Base-by-base conservation (phyloP, 345 rosid species). In the Rhodamnia argentea region DNA sequence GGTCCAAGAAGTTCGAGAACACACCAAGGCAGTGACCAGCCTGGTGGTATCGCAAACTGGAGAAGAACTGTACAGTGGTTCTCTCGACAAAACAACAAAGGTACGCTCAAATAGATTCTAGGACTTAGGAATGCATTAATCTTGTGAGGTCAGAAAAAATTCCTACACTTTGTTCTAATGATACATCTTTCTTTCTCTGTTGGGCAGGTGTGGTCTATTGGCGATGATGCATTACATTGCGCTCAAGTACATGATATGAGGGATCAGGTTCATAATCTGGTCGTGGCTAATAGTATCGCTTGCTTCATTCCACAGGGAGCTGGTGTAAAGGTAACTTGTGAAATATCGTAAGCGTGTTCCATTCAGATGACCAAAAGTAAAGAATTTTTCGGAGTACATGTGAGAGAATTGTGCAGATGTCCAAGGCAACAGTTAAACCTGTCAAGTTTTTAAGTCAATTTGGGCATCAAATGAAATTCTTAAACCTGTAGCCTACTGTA, bases 231-330 rank as follows among this genome's bases (percentile, higher is more conserved):
- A 44, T 83, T 94, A 52, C 84, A 86, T 47, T 92, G 93, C 60
- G 84, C 86, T 14, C 92, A 94, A 93, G 92, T 91, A 22, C 93
- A 93, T 84, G 97, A 94, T 37, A 89, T 92, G 93, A 94, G 92
- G 89, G 94, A 94, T 76, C 95, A 92, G 55, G 93, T 94, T 87
- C 92, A 92, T 50, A 90, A 88, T 86, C 90, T 94, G 52, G 92
- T 89, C 6, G 93, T 92, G 53, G 90, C 91, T 55, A 90, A 90
- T 47, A 87, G 91, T 88, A 62, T 90, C 29, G 88, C 93, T 7
- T 93, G 94, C 90, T 94, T 94, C 91, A 89, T 92, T 82, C 94
- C 97, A 22, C 95, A 93, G 62, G 97, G 97, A 85, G 90, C 94
- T 23, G 95, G 97, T 27, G 88, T 94, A 83, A 94, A 93, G 95